These are phyloP conservation scores for Tolypocladium pustulatum DNA, from an alignment of 2,329 filamentous ascomycete species.

Conservation along the genomic window DNA sequence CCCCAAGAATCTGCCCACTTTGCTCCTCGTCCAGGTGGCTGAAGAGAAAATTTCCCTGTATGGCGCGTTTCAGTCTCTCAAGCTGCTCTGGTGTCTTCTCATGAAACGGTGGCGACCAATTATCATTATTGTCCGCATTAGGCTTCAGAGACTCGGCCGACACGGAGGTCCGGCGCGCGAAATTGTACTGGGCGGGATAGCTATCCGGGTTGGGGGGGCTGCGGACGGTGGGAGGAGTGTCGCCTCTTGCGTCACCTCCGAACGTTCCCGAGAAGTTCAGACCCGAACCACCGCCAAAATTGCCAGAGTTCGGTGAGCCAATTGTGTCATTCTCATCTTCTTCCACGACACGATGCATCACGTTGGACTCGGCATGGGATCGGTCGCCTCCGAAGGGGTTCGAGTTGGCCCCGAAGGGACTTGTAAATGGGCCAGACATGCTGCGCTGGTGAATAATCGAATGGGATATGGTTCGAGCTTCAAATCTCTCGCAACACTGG, in stretches of 20 bases:
- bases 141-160: constrained; percentile 95
- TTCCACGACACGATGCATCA: constrained; percentile 55
- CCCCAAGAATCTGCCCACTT: constrained; percentile 74
- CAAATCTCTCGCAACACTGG: not conserved
- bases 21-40: constrained; percentile 92
- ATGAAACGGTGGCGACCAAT: constrained; percentile 81
- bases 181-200: constrained; percentile 88
- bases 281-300: constrained; percentile 22
- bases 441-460: constrained; percentile 10
- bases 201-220: constrained; percentile 49
- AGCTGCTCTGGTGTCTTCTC: constrained; percentile 77
- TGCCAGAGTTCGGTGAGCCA: constrained; percentile 40
- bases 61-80: constrained; percentile 65
- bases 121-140: constrained; percentile 69
- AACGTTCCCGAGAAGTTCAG: constrained; percentile 41
- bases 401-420: constrained; percentile 53
- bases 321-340: constrained; percentile 73
- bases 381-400: constrained; percentile 59
- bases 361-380: constrained; percentile 23
- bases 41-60: constrained; percentile 87
- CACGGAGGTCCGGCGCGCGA: constrained; percentile 86
- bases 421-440: constrained; percentile 74
- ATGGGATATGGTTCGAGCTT: not conserved
- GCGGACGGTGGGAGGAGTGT: constrained; percentile 35
- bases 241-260: constrained; percentile 38